Evolutionary conservation across 2,329 filamentous ascomycete genomes (phyloP).

Genomic region (Laburnicola sp.): DNA sequence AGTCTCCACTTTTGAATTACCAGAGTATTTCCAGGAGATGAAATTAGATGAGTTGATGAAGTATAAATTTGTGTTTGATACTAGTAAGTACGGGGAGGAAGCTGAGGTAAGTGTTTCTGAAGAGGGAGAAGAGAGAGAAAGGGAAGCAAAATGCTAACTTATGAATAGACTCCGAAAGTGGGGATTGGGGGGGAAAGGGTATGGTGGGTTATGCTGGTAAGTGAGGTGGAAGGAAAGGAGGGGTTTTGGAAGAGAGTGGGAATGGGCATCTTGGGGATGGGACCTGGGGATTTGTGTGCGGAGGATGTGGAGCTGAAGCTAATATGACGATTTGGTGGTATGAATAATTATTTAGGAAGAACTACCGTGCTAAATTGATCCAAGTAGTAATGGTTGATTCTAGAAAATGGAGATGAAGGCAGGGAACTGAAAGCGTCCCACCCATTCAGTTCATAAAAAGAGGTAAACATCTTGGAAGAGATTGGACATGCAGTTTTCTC

Average conservation of each 20-base stretch:
- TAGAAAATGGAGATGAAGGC: no score
- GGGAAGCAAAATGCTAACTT: conserved; percentile 4
- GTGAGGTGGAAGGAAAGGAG: conserved; percentile 4
- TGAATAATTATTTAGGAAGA: conserved; percentile 3
- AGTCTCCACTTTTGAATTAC: conserved; percentile 2
- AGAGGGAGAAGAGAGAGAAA: conserved; percentile 3
- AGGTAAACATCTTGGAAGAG: no score
- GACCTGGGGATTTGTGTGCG: neutral
- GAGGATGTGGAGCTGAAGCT: conserved; percentile 5
- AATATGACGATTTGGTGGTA: conserved; percentile 3
- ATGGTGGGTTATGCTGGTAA: conserved; percentile 3
- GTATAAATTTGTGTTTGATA: conserved; percentile 4
- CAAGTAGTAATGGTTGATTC: no score
- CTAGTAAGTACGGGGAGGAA: conserved; percentile 1
- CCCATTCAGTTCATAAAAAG: no score
- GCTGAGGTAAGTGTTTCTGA: conserved; percentile 2
- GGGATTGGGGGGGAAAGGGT: conserved; percentile 1
- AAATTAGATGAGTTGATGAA: neutral
- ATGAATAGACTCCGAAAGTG: conserved; percentile 1
- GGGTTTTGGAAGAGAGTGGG: conserved; percentile 3
- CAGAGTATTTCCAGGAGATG: neutral
- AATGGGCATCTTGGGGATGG: conserved; percentile 1
- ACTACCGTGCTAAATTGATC: neutral
- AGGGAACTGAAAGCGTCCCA: no score
- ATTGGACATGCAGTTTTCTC: no score